Conservation (phyloP, 352 stramenopile genomes). For the Phytophthora pluvialis region DNA sequence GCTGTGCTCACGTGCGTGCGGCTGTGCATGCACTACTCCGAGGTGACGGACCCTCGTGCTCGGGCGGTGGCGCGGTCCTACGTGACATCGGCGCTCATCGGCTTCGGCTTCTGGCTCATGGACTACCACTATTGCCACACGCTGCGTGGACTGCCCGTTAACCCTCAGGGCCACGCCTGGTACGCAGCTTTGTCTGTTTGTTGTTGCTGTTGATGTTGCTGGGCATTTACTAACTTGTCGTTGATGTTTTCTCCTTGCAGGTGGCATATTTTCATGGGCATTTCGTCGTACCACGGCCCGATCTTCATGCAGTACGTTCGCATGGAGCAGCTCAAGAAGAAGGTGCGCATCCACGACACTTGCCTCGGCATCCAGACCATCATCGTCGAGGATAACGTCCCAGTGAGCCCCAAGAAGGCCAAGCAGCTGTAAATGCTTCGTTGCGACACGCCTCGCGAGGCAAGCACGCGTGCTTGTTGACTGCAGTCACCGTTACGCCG, state of each 20-base stretch:
- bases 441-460: background rate
- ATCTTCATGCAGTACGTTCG: slow-evolving; percentile 89
- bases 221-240: slow-evolving; percentile 5
- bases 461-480: background rate
- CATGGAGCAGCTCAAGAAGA: slow-evolving; percentile 73
- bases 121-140: slow-evolving; percentile 81
- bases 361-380: slow-evolving; percentile 70
- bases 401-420: slow-evolving; percentile 30
- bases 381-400: slow-evolving; percentile 43
- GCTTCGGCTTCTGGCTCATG: slow-evolving; percentile 72
- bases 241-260: slow-evolving; percentile 18
- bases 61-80: slow-evolving; percentile 64
- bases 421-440: slow-evolving; percentile 38
- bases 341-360: slow-evolving; percentile 54
- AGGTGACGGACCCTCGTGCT: slow-evolving; percentile 55
- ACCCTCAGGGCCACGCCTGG: slow-evolving; percentile 81
- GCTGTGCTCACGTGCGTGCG: slow-evolving; percentile 53
- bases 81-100: slow-evolving; percentile 59
- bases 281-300: slow-evolving; percentile 77
- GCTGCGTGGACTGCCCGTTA: slow-evolving; percentile 61
- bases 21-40: slow-evolving; percentile 62
- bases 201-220: background rate
- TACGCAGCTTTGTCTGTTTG: slow-evolving; percentile 15
- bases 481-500: background rate
- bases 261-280: slow-evolving; percentile 84